Percentiles rank a stretch among this genome's conserved stretches.
Evolutionary conservation across 2,329 filamentous ascomycete species (phyloP).

Genomic region (Dothistroma pini): DNA sequence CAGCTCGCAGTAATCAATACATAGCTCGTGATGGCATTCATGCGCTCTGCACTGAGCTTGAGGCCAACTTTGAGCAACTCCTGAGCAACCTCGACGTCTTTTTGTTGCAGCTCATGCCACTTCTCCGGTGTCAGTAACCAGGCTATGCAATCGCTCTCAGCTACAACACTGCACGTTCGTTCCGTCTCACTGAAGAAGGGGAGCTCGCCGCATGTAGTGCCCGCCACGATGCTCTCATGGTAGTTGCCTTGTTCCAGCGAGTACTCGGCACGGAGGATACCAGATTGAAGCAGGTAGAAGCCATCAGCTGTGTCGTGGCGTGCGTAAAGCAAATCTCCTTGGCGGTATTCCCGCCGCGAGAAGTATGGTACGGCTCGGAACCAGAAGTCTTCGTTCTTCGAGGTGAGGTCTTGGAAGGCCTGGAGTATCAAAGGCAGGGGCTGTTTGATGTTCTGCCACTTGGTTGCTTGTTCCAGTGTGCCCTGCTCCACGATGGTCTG

Average conservation of each 20-base stretch:
- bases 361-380: conserved; percentile 77
- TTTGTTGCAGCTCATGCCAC: conserved; percentile 69
- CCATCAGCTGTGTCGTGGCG: conserved; percentile 71
- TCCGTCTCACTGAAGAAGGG: conserved; percentile 93
- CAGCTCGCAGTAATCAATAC: conserved; percentile 42
- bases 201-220: conserved; percentile 91
- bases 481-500: conserved; percentile 63
- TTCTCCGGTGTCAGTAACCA: conserved; percentile 73
- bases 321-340: conserved; percentile 71
- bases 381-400: conserved; percentile 94
- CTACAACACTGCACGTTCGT: conserved; percentile 79
- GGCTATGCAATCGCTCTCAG: conserved; percentile 65
- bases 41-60: conserved; percentile 90
- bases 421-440: conserved; percentile 89
- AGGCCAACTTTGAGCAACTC: conserved; percentile 84
- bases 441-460: conserved; percentile 84
- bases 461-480: conserved; percentile 49
- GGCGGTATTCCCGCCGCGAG: conserved; percentile 59
- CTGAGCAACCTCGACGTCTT: conserved; percentile 71
- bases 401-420: conserved; percentile 85
- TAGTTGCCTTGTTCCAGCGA: conserved; percentile 83
- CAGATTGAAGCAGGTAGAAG: conserved; percentile 87
- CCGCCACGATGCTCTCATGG: conserved; percentile 87
- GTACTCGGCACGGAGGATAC: conserved; percentile 87
- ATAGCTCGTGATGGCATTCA: conserved; percentile 63